Conservation (phyloP, 106 monocot species). For the Agapanthus africanus region DNA sequence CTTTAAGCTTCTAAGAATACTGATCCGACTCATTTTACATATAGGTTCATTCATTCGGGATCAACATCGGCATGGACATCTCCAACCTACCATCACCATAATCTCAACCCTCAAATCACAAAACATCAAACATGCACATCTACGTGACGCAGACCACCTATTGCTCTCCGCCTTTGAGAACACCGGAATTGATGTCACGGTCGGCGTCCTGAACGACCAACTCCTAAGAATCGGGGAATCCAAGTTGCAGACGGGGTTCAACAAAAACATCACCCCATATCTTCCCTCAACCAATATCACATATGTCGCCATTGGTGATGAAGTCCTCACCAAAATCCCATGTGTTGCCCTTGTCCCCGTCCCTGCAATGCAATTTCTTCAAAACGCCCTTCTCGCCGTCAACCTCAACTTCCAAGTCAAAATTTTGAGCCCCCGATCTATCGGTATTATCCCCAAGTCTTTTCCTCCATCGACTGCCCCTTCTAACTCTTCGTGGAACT, state of each 20-base stretch:
- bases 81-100: conserved; percentile 53
- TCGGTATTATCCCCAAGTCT: conserved; percentile 56
- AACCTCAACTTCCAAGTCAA: conserved; percentile 81
- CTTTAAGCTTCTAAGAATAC: too few relatives aligned
- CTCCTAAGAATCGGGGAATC: conserved; percentile 57
- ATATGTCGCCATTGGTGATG: conserved; percentile 72
- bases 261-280: conserved; percentile 61
- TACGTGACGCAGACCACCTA: conserved; percentile 67
- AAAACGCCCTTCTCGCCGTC: conserved; percentile 76
- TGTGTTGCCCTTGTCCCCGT: conserved; percentile 71
- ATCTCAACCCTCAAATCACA: conserved; percentile 58
- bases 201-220: conserved; percentile 65
- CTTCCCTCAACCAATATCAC: conserved; percentile 84
- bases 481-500: conserved; percentile 82
- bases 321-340: conserved; percentile 69
- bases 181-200: conserved; percentile 86
- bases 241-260: conserved; percentile 50
- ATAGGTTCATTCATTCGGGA: conserved; percentile 73
- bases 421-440: conserved; percentile 68
- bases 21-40: conserved; percentile 1
- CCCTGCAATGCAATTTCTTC: conserved; percentile 78
- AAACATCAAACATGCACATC: conserved; percentile 57
- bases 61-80: conserved; percentile 51
- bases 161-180: conserved; percentile 60
- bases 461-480: conserved; percentile 83